phyloP scores from a whole-genome alignment of 352 stramenopile genomes.

The Halophytophthora polymorphica region DNA sequence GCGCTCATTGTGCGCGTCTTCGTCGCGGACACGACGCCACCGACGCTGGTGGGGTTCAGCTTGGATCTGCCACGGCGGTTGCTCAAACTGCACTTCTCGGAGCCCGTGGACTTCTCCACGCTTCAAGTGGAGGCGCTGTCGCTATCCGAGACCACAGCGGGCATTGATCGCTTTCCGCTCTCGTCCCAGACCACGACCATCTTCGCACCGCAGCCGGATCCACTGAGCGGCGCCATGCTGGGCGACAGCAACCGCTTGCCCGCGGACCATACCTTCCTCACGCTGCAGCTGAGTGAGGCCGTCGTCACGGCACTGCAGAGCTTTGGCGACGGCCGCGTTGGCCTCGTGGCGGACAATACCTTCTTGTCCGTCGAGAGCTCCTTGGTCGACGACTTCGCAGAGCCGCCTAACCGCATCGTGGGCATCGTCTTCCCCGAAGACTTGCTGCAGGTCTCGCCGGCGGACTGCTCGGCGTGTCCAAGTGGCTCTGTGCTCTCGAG shows the following conservation, averaged over 20 bases:
- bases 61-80: slow-evolving; percentile 51
- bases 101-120: slow-evolving; percentile 45
- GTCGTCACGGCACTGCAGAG: slow-evolving; percentile 36
- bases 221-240: slow-evolving; percentile 41
- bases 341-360: slow-evolving; percentile 39
- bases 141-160: slow-evolving; percentile 38
- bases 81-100: slow-evolving; percentile 66
- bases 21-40: slow-evolving; percentile 37
- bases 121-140: slow-evolving; percentile 33
- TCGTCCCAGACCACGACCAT: slow-evolving; percentile 33
- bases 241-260: slow-evolving; percentile 45
- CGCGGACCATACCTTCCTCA: slow-evolving; percentile 59
- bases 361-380: slow-evolving; percentile 36
- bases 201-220: slow-evolving; percentile 47
- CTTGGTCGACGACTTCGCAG: slow-evolving; percentile 49
- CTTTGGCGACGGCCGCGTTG: slow-evolving; percentile 49
- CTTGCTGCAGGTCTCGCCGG: slow-evolving; percentile 35
- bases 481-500: slow-evolving; percentile 35
- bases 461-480: slow-evolving; percentile 56
- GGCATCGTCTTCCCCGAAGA: slow-evolving; percentile 12
- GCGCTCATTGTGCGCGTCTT: slow-evolving; percentile 37
- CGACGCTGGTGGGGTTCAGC: slow-evolving; percentile 51
- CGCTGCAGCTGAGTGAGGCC: slow-evolving; percentile 36
- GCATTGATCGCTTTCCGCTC: slow-evolving; percentile 34
- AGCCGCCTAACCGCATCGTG: slow-evolving; percentile 32